Evolutionary conservation across 768 basidiomycete genomes (phyloP).

Genomic region (Lactarius psammicola): DNA sequence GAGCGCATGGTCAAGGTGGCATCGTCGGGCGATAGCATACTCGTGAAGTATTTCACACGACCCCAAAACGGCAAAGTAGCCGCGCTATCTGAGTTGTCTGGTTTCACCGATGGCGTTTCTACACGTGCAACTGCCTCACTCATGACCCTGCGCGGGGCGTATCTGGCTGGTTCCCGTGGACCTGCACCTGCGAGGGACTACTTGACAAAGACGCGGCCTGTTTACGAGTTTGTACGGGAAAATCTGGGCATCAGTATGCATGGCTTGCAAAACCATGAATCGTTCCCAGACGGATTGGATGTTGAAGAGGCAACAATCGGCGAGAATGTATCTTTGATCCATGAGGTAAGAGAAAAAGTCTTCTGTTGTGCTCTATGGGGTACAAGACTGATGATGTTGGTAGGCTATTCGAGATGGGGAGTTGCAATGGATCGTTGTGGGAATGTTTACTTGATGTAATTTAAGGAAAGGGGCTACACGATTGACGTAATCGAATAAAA

Average conservation of each 20-base stretch:
- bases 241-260: conserved; percentile 75
- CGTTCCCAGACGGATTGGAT: conserved; percentile 60
- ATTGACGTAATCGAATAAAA: background rate
- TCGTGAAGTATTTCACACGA: conserved; percentile 57
- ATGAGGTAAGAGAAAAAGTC: conserved; percentile 51
- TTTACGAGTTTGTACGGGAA: conserved; percentile 77
- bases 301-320: conserved; percentile 69
- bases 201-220: conserved; percentile 63
- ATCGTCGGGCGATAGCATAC: conserved; percentile 54
- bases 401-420: conserved; percentile 68
- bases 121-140: conserved; percentile 46
- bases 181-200: conserved; percentile 62
- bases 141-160: conserved; percentile 50
- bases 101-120: conserved; percentile 55
- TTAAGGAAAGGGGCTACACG: background rate
- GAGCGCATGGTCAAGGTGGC: conserved; percentile 73
- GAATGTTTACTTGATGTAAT: conserved; percentile 41
- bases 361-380: conserved; percentile 1
- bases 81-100: conserved; percentile 41
- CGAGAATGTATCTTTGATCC: conserved; percentile 67
- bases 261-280: conserved; percentile 67
- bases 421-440: conserved; percentile 53
- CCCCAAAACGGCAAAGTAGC: conserved; percentile 22
- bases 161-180: conserved; percentile 58
- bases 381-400: background rate